Conservation (phyloP, 805 yeast genomes). For the Kurtzmaniella cleridarum region DNA sequence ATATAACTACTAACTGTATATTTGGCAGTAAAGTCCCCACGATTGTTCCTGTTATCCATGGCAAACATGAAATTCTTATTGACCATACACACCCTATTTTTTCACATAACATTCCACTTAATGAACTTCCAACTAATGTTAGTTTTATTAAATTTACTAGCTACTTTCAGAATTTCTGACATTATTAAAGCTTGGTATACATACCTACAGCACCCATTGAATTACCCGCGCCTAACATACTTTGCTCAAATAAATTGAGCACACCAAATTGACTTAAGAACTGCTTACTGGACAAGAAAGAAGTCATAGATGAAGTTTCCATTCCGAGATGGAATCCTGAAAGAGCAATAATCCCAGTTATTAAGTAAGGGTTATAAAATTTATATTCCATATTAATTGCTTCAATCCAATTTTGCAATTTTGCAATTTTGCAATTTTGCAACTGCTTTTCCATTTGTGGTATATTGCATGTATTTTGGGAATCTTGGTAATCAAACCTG, state of each 20-base stretch:
- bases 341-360: constrained; percentile 16
- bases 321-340: constrained; percentile 24
- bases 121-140: constrained; percentile 22
- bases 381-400: constrained; percentile 4
- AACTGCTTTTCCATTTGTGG: not conserved
- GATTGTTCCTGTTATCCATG: constrained; percentile 26
- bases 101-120: constrained; percentile 24
- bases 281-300: constrained; percentile 15
- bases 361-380: constrained; percentile 13
- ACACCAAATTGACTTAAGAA: constrained; percentile 17
- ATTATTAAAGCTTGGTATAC: too few species aligned
- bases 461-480: not conserved
- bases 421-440: not conserved
- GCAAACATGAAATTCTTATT: constrained; percentile 16
- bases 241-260: constrained; percentile 16
- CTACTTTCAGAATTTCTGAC: not conserved
- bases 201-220: constrained; percentile 33
- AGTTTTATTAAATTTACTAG: constrained; percentile 9
- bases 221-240: constrained; percentile 20
- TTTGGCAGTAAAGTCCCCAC: constrained; percentile 20
- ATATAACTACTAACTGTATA: constrained; percentile 19
- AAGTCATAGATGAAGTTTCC: constrained; percentile 21
- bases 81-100: constrained; percentile 20
- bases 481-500: not conserved
- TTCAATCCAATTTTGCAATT: constrained; percentile 2